These are phyloP conservation scores for Alternaria viburni DNA, from an alignment of 2,329 filamentous ascomycete genomes.

Conservation along the genomic window DNA sequence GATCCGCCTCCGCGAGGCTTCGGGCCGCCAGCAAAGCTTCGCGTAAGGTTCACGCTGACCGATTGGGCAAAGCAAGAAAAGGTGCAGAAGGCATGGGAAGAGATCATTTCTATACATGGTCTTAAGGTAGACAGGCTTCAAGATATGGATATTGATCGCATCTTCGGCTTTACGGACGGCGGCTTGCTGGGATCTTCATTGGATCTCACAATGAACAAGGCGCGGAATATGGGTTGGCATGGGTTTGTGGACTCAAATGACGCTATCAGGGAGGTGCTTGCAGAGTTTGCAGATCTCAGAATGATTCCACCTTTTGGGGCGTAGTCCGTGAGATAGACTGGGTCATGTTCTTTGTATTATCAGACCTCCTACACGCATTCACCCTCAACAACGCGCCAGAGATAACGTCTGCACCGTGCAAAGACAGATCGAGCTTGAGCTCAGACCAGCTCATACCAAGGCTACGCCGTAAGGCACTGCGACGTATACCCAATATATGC, in stretches of 20 bases:
- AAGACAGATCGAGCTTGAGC: too few species aligned
- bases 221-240: constrained; percentile 54
- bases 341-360: too few species aligned
- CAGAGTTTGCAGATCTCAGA: constrained; percentile 51
- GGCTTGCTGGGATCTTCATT: constrained; percentile 41
- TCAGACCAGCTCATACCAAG: too few species aligned
- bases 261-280: constrained; percentile 51
- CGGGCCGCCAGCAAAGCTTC: constrained; percentile 50
- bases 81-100: constrained; percentile 55
- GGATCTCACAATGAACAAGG: constrained; percentile 53
- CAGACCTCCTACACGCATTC: neutral
- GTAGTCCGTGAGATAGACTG: neutral
- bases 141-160: constrained; percentile 51
- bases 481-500: too few species aligned
- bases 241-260: constrained; percentile 56
- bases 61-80: constrained; percentile 55
- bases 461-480: too few species aligned
- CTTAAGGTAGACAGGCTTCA: constrained; percentile 51
- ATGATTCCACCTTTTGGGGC: constrained; percentile 49
- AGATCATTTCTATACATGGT: constrained; percentile 51
- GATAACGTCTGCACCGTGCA: too few species aligned
- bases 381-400: too few species aligned
- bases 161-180: constrained; percentile 56
- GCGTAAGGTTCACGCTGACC: constrained; percentile 51
- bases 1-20: constrained; percentile 47